phyloP scores from a whole-genome alignment of 345 rosid genomes.

The Corchorus capsularis region DNA sequence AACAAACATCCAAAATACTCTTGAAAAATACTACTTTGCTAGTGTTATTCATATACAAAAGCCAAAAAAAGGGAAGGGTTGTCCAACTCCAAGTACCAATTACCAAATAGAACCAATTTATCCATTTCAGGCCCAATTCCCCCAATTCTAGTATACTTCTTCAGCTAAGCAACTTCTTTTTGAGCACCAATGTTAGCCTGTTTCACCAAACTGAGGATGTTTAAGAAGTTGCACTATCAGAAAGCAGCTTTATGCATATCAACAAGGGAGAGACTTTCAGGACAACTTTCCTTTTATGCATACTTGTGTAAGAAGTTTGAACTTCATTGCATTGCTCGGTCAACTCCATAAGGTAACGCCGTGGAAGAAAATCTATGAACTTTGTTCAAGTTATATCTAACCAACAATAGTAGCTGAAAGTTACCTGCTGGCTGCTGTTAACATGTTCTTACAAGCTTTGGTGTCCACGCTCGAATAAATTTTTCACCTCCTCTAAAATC shows the following conservation, averaged over 20 bases:
- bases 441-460: slow-evolving; percentile 48
- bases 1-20: too few relatives aligned
- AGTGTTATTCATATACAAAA: too few relatives aligned
- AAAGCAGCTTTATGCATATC: background rate
- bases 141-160: background rate
- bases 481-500: slow-evolving; percentile 48
- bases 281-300: background rate
- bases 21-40: too few relatives aligned
- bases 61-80: too few relatives aligned
- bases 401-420: background rate
- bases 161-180: background rate
- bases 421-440: slow-evolving; percentile 24
- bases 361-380: background rate
- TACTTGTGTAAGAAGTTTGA: background rate
- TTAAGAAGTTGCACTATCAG: background rate
- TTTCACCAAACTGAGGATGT: slow-evolving; percentile 1
- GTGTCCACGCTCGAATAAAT: slow-evolving; percentile 46
- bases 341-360: background rate
- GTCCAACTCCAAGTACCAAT: too few relatives aligned
- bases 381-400: background rate
- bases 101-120: too few relatives aligned
- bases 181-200: slow-evolving; percentile 2
- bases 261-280: background rate
- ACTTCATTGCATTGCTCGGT: background rate
- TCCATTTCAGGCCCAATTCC: background rate